Base-by-base conservation (phyloP, 495 filamentous ascomycete species). In the Penicillium malachiteum region DNA sequence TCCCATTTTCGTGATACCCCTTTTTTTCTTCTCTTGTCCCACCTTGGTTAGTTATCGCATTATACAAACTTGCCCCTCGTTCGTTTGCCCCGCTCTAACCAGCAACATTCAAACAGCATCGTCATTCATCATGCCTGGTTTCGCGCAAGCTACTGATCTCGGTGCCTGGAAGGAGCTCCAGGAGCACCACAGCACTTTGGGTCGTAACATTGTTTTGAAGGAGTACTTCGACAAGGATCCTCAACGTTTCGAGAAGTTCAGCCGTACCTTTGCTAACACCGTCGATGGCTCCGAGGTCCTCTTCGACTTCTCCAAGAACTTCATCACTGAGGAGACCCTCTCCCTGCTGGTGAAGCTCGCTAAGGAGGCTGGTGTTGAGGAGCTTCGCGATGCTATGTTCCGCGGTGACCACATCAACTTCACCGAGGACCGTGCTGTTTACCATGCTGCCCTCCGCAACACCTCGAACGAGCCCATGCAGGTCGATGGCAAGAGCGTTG, bases 241-340 rank as follows among this genome's bases (percentile, higher is more conserved):
- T 38, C 62, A 85, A 66, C 91, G 95, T 59, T 97, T 97, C 80
- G 68, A 89, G 66, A 96, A 93, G 78, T 89, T 96, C 76, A 88
- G 85, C 70, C 88, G 85, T 65, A 88, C 80, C 63, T 95, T 98
- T 78, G 71, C 81, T 43, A 95, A 96, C 72, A 78, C 81, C 34
- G 85, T 84, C 31, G 89, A 92, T 69, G 82, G 82, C 64, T 78
- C 82, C 35, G 90, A 97, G 57, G 93, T 91, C 68, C 82, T 97
- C 35, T 98, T 97, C 71, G 94, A 98, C 75, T 98, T 96, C 82
- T 92, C 88, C 77, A 98, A 98, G 85, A 98, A 98, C 81, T 91
- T 97, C 73, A 73, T 98, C 54, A 96, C 87, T 56, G 90, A 96
- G 50, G 90, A 96, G 70, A 98, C 94, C 5, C 74, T 97, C n/a